These are phyloP conservation scores for Amanita molliuscula DNA, from an alignment of 768 basidiomycete genomes.

Conservation along the genomic window DNA sequence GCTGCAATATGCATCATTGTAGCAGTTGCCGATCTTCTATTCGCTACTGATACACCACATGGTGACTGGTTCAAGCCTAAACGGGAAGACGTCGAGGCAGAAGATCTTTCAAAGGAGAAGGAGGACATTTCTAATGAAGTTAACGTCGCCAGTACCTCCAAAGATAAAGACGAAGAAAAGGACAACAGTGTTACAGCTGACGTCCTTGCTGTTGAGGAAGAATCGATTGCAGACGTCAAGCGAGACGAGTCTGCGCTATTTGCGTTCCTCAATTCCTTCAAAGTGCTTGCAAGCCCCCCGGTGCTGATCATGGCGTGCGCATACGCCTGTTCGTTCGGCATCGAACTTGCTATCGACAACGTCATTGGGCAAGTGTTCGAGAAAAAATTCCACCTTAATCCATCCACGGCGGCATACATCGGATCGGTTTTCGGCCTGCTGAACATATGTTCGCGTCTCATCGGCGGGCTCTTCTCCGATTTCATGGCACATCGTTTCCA, in stretches of 20 bases:
- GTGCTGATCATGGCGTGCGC: conserved; percentile 47
- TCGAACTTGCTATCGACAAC: conserved; percentile 47
- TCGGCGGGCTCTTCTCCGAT: conserved; percentile 3
- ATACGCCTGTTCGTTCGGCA: conserved; percentile 47
- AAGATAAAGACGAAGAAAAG: not conserved
- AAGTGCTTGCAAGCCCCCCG: conserved; percentile 28
- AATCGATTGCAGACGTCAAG: not conserved
- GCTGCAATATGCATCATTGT: not conserved
- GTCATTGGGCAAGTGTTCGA: conserved; percentile 37
- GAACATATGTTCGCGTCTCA: conserved; percentile 3
- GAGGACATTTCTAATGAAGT: not conserved
- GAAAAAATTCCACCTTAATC: conserved; percentile 26
- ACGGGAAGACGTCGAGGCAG: not conserved
- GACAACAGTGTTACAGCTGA: not conserved
- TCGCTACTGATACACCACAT: conserved; percentile 2
- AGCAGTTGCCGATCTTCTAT: not conserved
- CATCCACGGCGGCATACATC: conserved; percentile 42
- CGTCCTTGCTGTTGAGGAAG: not conserved
- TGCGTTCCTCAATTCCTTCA: conserved; percentile 19
- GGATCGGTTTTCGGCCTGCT: conserved; percentile 18
- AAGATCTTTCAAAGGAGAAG: not conserved
- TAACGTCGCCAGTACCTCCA: not conserved
- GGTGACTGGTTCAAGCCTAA: not conserved
- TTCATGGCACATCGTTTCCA: conserved; percentile 3
- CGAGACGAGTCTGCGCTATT: conserved; percentile 4